Evolutionary conservation across 2,329 filamentous ascomycete species (phyloP), one percentile per base, ranked within the genome.

Genomic region (Tolypocladium endophyticum): DNA sequence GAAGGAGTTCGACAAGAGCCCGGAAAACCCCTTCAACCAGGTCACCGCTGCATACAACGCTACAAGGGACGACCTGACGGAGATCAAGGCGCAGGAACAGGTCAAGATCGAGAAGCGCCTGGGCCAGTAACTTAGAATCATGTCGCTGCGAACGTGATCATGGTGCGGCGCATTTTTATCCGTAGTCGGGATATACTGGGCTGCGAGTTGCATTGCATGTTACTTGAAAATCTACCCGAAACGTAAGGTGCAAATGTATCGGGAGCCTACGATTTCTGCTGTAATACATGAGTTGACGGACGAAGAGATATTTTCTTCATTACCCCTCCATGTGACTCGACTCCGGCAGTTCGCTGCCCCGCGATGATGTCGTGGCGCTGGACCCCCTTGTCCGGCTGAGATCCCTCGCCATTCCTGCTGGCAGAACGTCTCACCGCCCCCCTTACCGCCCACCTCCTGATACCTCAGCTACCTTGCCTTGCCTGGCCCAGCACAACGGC

Each of bases 1-100:
- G 63, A 95, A 96, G 80, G 94, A 97, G 77, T 99, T 97, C 73
- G 89, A 96, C 74, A 95, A 91, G 80, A 89, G 89, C 69, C 87
- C 90, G 1, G 93, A 97, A 68, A 99, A 99, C 73, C 94, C 94
- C 18, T 94, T 96, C 77, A 96, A 96, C 76, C 90, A 96, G 77
- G 86, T 87, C 20, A 84, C 79, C 57, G 89, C 86, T 2, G 74
- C 79, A 3, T 95, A 91, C 75, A 90, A 99, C 74, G 84, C 90
- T 58, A 83, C 81, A 28, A 88, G 84, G 74, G 90, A 91, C 4
- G 93, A 99, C 68, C 68, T 96, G 53, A 79, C 79, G 56, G 80
- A 83, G 56, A 76, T 92, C 61, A 83, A 79, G 70, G 77, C 85
- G 50, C 73, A 80, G 59, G 90, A 96, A 77, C 87, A 81, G 76